Percentiles rank a stretch among this genome's conserved stretches.
These are phyloP conservation scores for Aspergillus incahuasiensis DNA, from an alignment of 495 filamentous ascomycete species.

Conservation along the genomic window DNA sequence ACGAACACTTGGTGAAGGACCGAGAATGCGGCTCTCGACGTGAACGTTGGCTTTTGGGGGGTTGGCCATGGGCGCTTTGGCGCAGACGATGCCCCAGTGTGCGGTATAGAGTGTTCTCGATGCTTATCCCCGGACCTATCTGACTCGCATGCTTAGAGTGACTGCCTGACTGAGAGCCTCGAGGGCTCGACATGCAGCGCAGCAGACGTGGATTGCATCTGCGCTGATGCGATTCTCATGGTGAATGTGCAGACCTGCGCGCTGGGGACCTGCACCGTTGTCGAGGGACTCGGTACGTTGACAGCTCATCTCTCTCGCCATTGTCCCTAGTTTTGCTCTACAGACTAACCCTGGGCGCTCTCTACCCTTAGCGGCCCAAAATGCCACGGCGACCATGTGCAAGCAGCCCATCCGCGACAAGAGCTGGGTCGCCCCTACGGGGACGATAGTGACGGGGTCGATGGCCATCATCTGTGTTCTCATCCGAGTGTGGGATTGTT, in stretches of 20 bases:
- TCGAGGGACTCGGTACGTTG: neutral
- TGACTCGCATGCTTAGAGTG: neutral
- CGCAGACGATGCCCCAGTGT: neutral
- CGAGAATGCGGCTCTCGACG: neutral
- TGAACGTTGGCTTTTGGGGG: neutral
- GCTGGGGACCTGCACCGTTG: neutral
- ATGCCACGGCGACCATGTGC: neutral
- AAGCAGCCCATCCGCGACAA: neutral
- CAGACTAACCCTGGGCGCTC: no score
- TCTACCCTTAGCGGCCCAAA: neutral
- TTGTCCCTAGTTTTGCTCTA: no score
- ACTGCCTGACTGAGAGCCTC: neutral
- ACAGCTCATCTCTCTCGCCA: neutral
- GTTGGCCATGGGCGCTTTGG: neutral
- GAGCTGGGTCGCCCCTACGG: neutral
- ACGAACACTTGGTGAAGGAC: neutral
- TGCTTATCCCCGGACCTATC: neutral
- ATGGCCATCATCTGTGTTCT: neutral
- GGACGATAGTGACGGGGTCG: neutral
- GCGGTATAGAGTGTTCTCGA: neutral
- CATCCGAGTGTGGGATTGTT: neutral
- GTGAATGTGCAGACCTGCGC: neutral
- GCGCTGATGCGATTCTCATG: neutral
- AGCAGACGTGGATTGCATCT: neutral
- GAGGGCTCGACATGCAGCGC: neutral